Base-by-base conservation (phyloP, 768 basidiomycete species). In the Mycena amicta region DNA sequence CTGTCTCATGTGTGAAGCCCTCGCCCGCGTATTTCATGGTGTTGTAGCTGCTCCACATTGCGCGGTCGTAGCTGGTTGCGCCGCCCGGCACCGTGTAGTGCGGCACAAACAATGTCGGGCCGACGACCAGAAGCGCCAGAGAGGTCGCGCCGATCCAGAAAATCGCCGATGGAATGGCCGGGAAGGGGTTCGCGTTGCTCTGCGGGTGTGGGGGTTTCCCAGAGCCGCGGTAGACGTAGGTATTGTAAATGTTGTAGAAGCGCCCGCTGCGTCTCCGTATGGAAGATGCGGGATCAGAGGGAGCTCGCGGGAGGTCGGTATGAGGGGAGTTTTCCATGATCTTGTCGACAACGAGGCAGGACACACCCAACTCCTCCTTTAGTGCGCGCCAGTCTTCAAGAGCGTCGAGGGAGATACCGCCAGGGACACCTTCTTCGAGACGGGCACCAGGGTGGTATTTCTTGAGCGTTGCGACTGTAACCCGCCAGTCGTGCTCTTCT, bases 161-260 rank as follows among this genome's bases (percentile, higher is more conserved):
- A 39, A 83, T 67, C 2, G 82, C 71, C 20, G 52, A 51, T 13
- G 62, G 62, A 33, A 60, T 64, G 29, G 56, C 59, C 3, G 59
- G 62, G 41, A 64, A 57, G 57, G 87, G 86, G 5, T 75, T 75
- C 11, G 74, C 78, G 23, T 76, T 56, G 3, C 66, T 40, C 65
- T 71, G 61, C 71, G 63, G 65, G 75, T 18, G 69, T 67, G 23
- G 74, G 20, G 72, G 71, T 23, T 73, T 76, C 53, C 78, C 75
- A 62, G 80, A 74, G 51, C 50, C 68, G 16, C 76, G 78, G 61
- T 81, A 83, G 30, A 83, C 76, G 53, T 83, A 83, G 6, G 90
- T 92, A 71, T 93, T 93, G 72, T 93, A 92, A 68, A 93, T 90
- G 72, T 92, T 93, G 75, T 90, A 93, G 70, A 93, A 92, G 50